Evolutionary conservation across 805 yeast genomes (phyloP), one percentile per base, ranked within the genome.

Genomic region (Lachancea dasiensis): DNA sequence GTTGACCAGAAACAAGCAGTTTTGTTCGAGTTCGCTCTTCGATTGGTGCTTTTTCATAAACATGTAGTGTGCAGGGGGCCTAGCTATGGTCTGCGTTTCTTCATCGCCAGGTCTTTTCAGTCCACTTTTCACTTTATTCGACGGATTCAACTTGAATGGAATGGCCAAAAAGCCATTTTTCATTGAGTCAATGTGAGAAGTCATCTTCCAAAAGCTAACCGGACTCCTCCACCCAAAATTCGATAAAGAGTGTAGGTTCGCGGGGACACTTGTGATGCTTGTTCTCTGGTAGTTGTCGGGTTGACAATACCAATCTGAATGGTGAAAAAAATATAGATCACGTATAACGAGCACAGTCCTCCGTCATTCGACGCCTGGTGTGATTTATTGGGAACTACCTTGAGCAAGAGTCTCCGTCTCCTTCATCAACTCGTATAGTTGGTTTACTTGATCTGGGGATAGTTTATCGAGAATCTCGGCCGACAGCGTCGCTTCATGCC

Each of bases 371-470:
- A 22, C 7, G 10, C 24, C 10, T 7, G 10, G 24, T 10, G 7
- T 7, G 10, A 22, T 10, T 14, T 28, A 5, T 9, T 17, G 16
- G 22, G 16, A 22, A 28, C n/a, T 10, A 22, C 10, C 10, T 8
- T 28, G 25, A 22, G 25, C 33, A 6, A 32, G 11, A 3, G 29
- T 26, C 28, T 38, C 41, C 2, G 89, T 75, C 52, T 81, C 90
- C 54, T 78, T 74, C 90, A 84, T 81, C 50, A 84, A 63, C 56
- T 83, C 90, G 51, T 83, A 81, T 29, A 76, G 65, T 63, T 90
- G 98, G 5, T 79, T 77, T 37, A 87, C 70, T 64, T 92, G 97
- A 49, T 92, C 96, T 6, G 92, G 90, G 18, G 83, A 77, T 89
- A 92, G 76, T 58, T 84, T 85, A 35, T 80, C 84, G 45, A 92